Percentiles rank a stretch among this genome's conserved stretches.
These are phyloP conservation scores for Lanmaoa rubissima DNA, from an alignment of 768 basidiomycete species.

Conservation along the genomic window DNA sequence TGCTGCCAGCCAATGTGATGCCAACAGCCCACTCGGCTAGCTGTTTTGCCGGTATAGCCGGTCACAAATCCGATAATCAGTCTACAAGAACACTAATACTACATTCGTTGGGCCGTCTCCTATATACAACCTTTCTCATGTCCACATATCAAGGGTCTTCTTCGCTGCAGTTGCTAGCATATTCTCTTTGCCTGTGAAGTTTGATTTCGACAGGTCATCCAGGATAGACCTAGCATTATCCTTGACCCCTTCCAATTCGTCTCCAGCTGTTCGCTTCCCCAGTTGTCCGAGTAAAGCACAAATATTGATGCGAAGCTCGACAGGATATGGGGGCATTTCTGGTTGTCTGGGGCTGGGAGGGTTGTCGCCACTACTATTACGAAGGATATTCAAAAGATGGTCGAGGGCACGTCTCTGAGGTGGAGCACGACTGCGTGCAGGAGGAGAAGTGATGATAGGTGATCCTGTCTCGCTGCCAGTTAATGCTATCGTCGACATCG, in stretches of 20 bases:
- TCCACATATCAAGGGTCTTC: slow-evolving; percentile 43
- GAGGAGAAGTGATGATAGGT: slow-evolving; percentile 46
- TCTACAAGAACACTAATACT: slow-evolving; percentile 1
- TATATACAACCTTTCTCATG: slow-evolving; percentile 1
- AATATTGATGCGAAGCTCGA: slow-evolving; percentile 74
- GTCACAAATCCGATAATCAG: background rate
- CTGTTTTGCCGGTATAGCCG: slow-evolving; percentile 9
- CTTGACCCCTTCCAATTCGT: slow-evolving; percentile 50
- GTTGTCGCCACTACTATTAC: slow-evolving; percentile 36
- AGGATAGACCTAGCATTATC: slow-evolving; percentile 49
- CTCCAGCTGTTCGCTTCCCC: slow-evolving; percentile 49
- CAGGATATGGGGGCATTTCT: slow-evolving; percentile 49
- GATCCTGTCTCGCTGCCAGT: slow-evolving; percentile 46
- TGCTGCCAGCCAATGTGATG: too few species aligned
- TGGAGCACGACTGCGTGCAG: slow-evolving; percentile 37
- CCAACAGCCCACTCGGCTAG: background rate
- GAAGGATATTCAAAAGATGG: slow-evolving; percentile 62
- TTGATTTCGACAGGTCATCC: slow-evolving; percentile 43
- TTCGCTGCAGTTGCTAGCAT: slow-evolving; percentile 40
- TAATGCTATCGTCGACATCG: slow-evolving; percentile 39
- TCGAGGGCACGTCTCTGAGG: slow-evolving; percentile 61
- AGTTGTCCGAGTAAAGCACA: slow-evolving; percentile 71
- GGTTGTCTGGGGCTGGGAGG: slow-evolving; percentile 41
- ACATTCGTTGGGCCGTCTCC: background rate
- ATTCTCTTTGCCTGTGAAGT: slow-evolving; percentile 32